Evolutionary conservation across 2,329 filamentous ascomycete species (phyloP).

Genomic region (Zasmidium angulare): DNA sequence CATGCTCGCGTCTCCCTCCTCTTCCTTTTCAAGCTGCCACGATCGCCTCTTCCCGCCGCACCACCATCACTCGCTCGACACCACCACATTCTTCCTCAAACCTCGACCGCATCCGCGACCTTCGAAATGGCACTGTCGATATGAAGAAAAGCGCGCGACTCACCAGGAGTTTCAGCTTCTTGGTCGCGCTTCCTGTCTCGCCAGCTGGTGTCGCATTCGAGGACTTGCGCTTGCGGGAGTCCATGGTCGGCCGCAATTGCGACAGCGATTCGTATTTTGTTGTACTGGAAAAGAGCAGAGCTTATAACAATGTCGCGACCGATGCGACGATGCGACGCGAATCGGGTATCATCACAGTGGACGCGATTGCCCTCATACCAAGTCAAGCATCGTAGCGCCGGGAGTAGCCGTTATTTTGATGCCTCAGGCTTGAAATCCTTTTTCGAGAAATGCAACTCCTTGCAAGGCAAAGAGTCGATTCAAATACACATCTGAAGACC

Average conservation of each 20-base stretch:
- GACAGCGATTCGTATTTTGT: too few relatives aligned
- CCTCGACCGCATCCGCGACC: not conserved
- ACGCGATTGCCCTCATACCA: not conserved
- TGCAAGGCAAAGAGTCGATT: not conserved
- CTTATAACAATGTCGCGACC: too few relatives aligned
- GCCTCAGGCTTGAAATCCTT: not conserved
- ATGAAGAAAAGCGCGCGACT: conserved; percentile 37
- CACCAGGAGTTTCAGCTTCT: conserved; percentile 61
- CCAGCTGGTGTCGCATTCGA: conserved; percentile 47
- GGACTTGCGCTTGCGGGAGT: conserved; percentile 58
- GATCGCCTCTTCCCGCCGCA: not conserved
- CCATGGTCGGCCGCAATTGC: conserved; percentile 38
- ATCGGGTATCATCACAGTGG: too few relatives aligned
- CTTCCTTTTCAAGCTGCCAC: conserved; percentile 2
- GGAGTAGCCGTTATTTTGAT: not conserved
- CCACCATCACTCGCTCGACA: conserved; percentile 7
- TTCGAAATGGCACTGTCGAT: not conserved
- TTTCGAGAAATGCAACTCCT: not conserved
- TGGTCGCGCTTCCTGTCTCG: conserved; percentile 50
- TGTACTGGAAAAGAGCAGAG: too few relatives aligned
- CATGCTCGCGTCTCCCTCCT: conserved; percentile 6
- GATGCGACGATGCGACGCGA: too few relatives aligned
- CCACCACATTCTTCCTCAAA: not conserved
- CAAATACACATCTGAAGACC: not conserved
- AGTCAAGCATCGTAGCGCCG: not conserved